A percentile compares a stretch with the other conserved stretches of the same genome.
Conservation (phyloP, 2,329 filamentous ascomycete species). For the Aspergillus sp. region DNA sequence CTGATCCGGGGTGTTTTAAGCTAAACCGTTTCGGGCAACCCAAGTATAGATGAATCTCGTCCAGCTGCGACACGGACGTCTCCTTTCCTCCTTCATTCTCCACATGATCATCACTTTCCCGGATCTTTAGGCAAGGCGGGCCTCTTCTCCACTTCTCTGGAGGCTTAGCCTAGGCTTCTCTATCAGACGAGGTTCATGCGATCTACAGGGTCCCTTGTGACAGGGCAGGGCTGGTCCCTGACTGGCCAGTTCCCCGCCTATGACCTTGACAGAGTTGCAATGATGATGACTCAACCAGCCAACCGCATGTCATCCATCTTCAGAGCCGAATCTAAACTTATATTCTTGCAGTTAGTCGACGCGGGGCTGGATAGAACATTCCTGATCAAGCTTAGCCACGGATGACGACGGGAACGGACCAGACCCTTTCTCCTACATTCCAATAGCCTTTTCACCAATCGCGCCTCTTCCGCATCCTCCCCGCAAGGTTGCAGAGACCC, state of each 20-base stretch:
- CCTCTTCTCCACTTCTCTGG: not conserved
- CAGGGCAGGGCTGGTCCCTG: not conserved
- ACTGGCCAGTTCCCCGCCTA: not conserved
- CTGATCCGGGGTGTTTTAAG: not conserved
- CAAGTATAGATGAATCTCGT: not conserved
- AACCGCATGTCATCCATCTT: not conserved
- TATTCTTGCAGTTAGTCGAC: not conserved
- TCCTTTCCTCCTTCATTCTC: not conserved
- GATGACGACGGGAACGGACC: not conserved
- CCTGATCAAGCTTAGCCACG: conserved; percentile 3
- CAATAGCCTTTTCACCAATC: conserved; percentile 2
- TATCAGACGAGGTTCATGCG: not conserved
- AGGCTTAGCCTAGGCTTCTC: not conserved
- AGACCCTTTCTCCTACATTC: conserved; percentile 2
- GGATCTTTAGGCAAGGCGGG: not conserved
- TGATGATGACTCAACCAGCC: conserved; percentile 2
- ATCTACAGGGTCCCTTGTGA: not conserved
- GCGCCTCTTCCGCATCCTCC: not conserved
- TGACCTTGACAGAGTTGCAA: not conserved
- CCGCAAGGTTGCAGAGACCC: conserved; percentile 3
- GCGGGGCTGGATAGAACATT: not conserved
- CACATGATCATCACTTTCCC: not conserved
- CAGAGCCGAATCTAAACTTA: not conserved
- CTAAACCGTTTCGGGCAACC: not conserved
- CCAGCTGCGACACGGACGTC: not conserved